Base-by-base conservation (phyloP, 495 filamentous ascomycete genomes). In the Mytilinidion resinicola region DNA sequence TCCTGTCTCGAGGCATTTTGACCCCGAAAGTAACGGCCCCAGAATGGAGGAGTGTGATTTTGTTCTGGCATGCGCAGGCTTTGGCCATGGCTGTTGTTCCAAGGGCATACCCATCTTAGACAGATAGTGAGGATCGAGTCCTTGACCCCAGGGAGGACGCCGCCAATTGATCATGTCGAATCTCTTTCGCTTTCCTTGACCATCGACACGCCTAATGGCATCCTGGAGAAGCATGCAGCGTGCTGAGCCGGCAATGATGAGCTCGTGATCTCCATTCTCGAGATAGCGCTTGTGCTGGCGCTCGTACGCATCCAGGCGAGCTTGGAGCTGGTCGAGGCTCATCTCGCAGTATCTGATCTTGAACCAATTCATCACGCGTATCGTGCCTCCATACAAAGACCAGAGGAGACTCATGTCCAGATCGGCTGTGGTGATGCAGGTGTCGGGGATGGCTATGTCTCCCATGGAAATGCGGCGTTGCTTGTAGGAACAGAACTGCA, bases 361-460 rank as follows among this genome's bases (percentile, higher is more conserved):
- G 14, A 49, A 49, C 46, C 46, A 49, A 6, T 49, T 19, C 17
- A 49, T 49, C 19, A 49, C 46, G 9, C 46, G 17, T 14, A 30
- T 11, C 12, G 19, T 49, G 2, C 17, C 46, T 7, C 46, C 46
- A 17, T 25, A 49, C n/a, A 49, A 14, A 1, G 46, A 49, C 46
- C 46, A 49, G 44, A 48, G 44, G 4, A 48, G 19, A 48, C 44
- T 48, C 44, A 48, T n/a, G 21, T 48, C 44, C 14, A 48, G 46
- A 25, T n/a, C 15, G 15, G 19, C 46, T 25, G 21, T 25, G 6
- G 21, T 49, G n/a, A 49, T 9, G 21, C 4, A 10, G 21, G 17
- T 49, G 6, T 49, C 46, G 14, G 46, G 46, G 8, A 49, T 49
- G 7, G 46, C 46, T 3, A 49, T 25, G 15, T 30, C 15, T 30